Base-by-base conservation (phyloP, 306 rosid species). In the Dryas octopetala region DNA sequence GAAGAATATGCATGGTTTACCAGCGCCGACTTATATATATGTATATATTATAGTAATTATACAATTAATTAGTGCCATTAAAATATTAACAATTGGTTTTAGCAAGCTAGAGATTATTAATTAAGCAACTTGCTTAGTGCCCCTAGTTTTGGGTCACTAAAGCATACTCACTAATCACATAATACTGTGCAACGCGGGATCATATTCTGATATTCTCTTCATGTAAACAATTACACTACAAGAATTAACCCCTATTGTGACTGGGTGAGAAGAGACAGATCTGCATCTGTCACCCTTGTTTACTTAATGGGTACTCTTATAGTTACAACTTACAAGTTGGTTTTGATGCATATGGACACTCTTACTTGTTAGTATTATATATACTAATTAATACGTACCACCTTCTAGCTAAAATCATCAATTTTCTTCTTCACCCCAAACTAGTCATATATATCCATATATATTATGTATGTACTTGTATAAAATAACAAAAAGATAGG, bases 71-170 rank as follows among this genome's bases (percentile, higher is more conserved):
- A 72, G 63, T 75, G 44, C 47, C 53, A 43, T 74, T 47, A 16
- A 46, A 57, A 46, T 58, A 58, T 44, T 23, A 45, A 10, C n/a
- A 26, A 32, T 45, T 57, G 13, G 65, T 19, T 73, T 47, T 14
- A 12, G 60, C 23, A 23, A 23, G 23, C 38, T 32, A 32, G 38
- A 38, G 43, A 73, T 66, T 73, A 53, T 66, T 46, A 79, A 66
- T 73, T 79, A 66, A 66, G 78, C 79, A 79, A 79, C 65, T 77
- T 66, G 75, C 54, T 61, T 69, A 61, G 70, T 70, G 81, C 45
- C 68, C 69, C 15, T 59, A 52, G 68, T 68, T 76, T 76, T 5
- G 9, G 6, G 38, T 46, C 75, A 79, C 79, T 2, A 66, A 74
- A 65, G 69, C 83, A 65, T 76, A 49, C 70, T 74, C 59, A 50